These are phyloP conservation scores for Entomortierella beljakovae DNA, from an alignment of 192 early-diverging fungal genomes.

Conservation along the genomic window DNA sequence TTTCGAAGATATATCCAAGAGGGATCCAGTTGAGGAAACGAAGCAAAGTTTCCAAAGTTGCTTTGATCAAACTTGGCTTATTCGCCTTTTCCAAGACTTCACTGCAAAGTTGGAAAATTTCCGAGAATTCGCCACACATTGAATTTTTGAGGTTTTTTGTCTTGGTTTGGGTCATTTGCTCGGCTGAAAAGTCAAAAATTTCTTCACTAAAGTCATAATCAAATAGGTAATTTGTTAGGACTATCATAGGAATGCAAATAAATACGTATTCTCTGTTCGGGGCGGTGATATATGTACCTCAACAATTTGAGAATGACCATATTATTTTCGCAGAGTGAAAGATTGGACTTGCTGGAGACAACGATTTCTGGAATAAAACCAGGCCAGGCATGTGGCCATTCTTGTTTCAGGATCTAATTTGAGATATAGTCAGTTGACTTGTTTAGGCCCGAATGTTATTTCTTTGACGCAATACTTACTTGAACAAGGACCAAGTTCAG, in stretches of 20 bases:
- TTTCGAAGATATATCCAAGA: slow-evolving; percentile 98
- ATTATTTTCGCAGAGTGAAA: slow-evolving; percentile 98
- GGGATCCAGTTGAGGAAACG: slow-evolving; percentile 99
- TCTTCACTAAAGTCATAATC: slow-evolving; percentile 81
- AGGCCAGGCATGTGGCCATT: slow-evolving; percentile 99
- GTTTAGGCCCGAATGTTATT: too few relatives aligned
- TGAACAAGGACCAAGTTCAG: slow-evolving; percentile 98
- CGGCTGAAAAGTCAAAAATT: slow-evolving; percentile 98
- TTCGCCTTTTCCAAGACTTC: slow-evolving; percentile 94
- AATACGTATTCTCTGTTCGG: neutral
- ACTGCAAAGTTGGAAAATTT: slow-evolving; percentile 94
- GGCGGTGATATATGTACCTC: too few relatives aligned
- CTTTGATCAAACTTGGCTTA: slow-evolving; percentile 89
- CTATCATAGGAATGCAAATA: too few relatives aligned
- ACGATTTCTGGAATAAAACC: slow-evolving; percentile 98
- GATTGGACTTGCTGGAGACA: slow-evolving; percentile 89
- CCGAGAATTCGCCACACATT: slow-evolving; percentile 95
- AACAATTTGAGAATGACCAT: slow-evolving; percentile 99
- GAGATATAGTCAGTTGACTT: neutral
- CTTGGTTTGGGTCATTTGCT: slow-evolving; percentile 98
- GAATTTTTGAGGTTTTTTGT: slow-evolving; percentile 93
- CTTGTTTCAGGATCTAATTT: slow-evolving; percentile 95
- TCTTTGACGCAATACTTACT: slow-evolving; percentile 59
- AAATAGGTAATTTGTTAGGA: neutral
- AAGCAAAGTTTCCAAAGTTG: slow-evolving; percentile 94